Conservation (phyloP, 2,329 filamentous ascomycete species). For the Magnaporthiopsis rhizophila region DNA sequence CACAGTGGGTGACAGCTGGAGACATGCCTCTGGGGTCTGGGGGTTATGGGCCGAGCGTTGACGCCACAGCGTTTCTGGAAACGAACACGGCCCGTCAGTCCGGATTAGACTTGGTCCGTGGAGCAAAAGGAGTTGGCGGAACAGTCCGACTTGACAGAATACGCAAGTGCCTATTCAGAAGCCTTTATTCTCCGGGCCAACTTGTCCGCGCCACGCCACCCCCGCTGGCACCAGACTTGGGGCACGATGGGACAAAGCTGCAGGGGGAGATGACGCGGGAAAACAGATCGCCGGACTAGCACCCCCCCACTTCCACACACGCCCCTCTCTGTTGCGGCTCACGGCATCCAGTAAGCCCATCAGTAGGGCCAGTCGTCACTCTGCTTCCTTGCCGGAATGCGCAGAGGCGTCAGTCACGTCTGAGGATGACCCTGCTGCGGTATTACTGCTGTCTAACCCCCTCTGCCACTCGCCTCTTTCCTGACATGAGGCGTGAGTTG, state of each 20-base stretch:
- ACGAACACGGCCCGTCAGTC: background rate
- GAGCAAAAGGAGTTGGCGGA: too few relatives aligned
- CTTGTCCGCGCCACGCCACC: background rate
- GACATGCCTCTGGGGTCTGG: background rate
- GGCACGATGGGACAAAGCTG: background rate
- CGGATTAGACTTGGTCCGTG: background rate
- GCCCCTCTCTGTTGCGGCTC: too few relatives aligned
- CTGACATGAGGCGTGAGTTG: too few relatives aligned
- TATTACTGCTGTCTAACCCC: background rate
- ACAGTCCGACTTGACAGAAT: too few relatives aligned
- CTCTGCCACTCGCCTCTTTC: background rate
- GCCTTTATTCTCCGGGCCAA: too few relatives aligned
- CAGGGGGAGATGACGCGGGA: background rate
- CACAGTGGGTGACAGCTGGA: background rate
- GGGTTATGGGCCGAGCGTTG: too few relatives aligned
- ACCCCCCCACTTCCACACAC: background rate
- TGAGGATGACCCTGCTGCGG: background rate
- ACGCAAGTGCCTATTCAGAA: too few relatives aligned
- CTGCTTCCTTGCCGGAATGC: background rate
- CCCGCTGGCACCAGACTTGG: too few relatives aligned
- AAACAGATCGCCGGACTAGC: background rate
- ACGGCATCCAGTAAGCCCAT: background rate
- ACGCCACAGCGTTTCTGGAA: background rate
- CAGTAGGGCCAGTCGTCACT: background rate
- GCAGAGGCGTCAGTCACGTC: background rate